A percentile compares a stretch with the other conserved stretches of the same genome.
phyloP scores from a whole-genome alignment of 768 basidiomycete species.

The Mycena amicta region DNA sequence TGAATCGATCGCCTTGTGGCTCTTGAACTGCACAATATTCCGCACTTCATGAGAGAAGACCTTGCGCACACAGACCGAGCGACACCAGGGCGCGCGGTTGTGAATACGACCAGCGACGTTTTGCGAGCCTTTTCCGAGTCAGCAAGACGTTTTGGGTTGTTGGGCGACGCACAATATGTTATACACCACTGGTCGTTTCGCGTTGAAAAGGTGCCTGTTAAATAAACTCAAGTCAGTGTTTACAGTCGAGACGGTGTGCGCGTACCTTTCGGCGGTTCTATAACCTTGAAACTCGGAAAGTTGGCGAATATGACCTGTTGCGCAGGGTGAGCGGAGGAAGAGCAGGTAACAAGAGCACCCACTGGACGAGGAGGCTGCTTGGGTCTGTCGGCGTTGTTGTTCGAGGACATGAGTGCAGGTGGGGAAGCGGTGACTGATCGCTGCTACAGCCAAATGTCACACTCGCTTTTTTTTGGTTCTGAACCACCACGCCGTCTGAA shows the following conservation, averaged over 20 bases:
- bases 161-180: conserved; percentile 44
- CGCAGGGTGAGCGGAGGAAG: background rate
- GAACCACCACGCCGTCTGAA: conserved; percentile 58
- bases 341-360: background rate
- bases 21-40: conserved; percentile 50
- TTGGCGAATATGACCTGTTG: conserved; percentile 25
- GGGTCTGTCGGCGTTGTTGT: background rate
- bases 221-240: conserved; percentile 7
- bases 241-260: background rate
- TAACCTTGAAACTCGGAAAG: conserved; percentile 57
- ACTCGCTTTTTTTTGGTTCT: conserved; percentile 30
- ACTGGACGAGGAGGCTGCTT: conserved; percentile 6
- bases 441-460: conserved; percentile 12
- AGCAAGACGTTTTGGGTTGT: background rate
- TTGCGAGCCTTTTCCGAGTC: conserved; percentile 39
- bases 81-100: conserved; percentile 53
- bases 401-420: conserved; percentile 8
- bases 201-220: conserved; percentile 56
- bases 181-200: conserved; percentile 68
- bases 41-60: conserved; percentile 69
- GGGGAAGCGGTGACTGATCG: conserved; percentile 14
- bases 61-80: conserved; percentile 63
- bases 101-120: conserved; percentile 54
- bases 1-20: conserved; percentile 41
- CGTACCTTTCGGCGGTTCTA: conserved; percentile 53